Evolutionary conservation across 192 early-diverging fungal genomes (phyloP), one percentile per base, ranked within the genome.

Genomic region (Podila horticola): DNA sequence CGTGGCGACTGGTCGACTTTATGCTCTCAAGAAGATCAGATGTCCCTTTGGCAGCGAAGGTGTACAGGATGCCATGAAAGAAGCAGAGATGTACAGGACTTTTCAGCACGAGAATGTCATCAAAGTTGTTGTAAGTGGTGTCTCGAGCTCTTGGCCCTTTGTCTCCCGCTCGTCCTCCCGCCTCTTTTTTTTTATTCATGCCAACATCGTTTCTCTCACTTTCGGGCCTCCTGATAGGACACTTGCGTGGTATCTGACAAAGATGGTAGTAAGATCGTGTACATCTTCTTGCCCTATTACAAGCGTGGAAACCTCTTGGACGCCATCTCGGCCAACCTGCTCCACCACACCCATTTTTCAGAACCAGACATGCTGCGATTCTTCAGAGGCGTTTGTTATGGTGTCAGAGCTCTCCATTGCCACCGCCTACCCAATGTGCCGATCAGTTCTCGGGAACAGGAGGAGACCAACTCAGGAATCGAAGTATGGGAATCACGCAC

Each of bases 241-340:
- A 89, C 85, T 41, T 84, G 84, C 36, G 82, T 88, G 20, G 83
- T 83, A 6, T 77, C 82, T 38, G 89, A 89, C 69, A 74, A 83
- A 55, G 84, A 89, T 72, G 71, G 82, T 3, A 75, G 71, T 33
- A 86, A 85, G 66, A 71, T 86, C 6, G 91, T 91, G 2, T 91
- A 91, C 59, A 94, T 94, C 62, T 90, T 93, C 69, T 83, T 94
- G 60, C 93, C 92, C 12, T 88, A 92, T 51, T 92, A 90, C 70
- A 86, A 88, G 60, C 79, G 75, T 41, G 91, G 90, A 24, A 89
- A 86, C 52, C 65, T 93, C 9, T 68, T 87, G 69, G 90, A 94
- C 22, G 74, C 85, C 13, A 88, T 90, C 34, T 75, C 84, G 55
- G 82, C 83, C 26, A 84, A 87, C 62, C 73, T 86, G 31, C 75